Evolutionary conservation across 177 flowering plant genomes (phyloP), one percentile per base, ranked within the genome.

Genomic region (Vitis hybrid): DNA sequence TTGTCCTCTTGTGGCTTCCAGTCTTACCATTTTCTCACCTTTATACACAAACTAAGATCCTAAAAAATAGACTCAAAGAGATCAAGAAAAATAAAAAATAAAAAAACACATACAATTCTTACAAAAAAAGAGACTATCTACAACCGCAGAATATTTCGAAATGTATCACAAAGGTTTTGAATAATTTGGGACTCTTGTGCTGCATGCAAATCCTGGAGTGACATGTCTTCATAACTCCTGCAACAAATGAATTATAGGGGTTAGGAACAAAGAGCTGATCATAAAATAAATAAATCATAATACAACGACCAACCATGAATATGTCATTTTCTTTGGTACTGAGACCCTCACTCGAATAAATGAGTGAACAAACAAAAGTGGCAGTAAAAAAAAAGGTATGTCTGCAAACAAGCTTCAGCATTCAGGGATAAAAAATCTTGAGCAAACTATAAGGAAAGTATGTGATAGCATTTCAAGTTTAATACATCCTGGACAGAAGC

Each of bases 201-300:
- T 27, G 92, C 96, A 72, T 94, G 98, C 83, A 88, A 51, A 71
- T 93, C 98, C 77, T 91, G 94, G 40, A 94, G 90, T 16, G 99
- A 97, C 99, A 94, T 94, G 78, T 94, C 99, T 60, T 93, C 99
- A 54, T 93, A 89, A 68, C 99, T 93, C 87, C 98, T 94, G 85
- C 71, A 70, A 76, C 65, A 73, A 66, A 59, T 60, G 13, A 56
- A 56, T 27, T 35, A 32, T 21, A 8, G 5, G 32, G n/a, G 64
- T 21, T 21, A 21, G 13, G 14, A 61, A 27, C 18, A 15, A 27
- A 10, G 27, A 40, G 46, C 0, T 40, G 46, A 27, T 27, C 30
- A 27, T 27, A 27, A 27, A 40, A 7, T 40, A 27, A 27, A 40
- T 40, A 35, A 35, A 40, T 40, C 46, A 40, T 5, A 40, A 40